These are phyloP conservation scores for Oryza coarctata DNA, from an alignment of 176 grass and related monocot genomes.

Conservation along the genomic window DNA sequence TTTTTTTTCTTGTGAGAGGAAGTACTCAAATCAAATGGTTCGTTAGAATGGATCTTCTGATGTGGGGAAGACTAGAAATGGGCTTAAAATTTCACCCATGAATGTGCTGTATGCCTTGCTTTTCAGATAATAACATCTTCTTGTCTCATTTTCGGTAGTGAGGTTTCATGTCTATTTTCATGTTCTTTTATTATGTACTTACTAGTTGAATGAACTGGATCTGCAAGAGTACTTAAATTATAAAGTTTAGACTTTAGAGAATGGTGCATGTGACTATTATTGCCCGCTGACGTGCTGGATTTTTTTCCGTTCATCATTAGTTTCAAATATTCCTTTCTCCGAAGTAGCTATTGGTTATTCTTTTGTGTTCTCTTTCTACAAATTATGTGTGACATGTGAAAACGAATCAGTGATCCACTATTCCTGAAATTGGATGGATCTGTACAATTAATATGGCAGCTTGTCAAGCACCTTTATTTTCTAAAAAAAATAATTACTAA, in stretches of 20 bases:
- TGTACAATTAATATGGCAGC: background rate
- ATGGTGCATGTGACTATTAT: background rate
- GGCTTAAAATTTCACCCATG: background rate
- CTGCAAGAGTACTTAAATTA: background rate
- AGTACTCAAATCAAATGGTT: background rate
- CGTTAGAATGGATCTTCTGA: background rate
- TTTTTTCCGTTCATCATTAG: constrained; percentile 16
- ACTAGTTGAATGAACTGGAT: background rate
- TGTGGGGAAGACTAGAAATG: background rate
- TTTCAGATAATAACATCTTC: background rate
- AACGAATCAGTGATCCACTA: background rate
- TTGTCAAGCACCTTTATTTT: background rate
- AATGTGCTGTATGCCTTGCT: background rate
- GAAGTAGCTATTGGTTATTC: background rate
- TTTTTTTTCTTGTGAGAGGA: background rate
- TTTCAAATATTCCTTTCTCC: constrained; percentile 7
- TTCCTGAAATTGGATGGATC: constrained; percentile 6
- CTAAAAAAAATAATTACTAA: too few relatives aligned
- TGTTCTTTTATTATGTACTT: background rate
- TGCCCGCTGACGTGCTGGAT: background rate
- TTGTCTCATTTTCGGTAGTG: background rate
- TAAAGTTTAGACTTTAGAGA: background rate
- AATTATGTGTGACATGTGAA: background rate
- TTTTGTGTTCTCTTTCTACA: background rate
- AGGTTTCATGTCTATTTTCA: background rate